Conservation (phyloP, 371 early-diverging fungal species). For the Syncephalis plumigaleata region DNA sequence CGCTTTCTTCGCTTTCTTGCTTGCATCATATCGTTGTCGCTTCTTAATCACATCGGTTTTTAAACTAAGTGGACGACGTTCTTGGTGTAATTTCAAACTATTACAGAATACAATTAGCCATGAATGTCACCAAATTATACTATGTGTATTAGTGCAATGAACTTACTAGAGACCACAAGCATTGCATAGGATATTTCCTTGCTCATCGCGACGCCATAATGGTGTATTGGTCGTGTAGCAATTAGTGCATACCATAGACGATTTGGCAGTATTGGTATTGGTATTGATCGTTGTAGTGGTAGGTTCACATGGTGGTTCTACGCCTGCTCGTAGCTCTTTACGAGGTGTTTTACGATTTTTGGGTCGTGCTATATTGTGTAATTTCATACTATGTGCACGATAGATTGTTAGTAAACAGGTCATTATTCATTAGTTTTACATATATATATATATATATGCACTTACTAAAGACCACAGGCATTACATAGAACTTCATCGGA, state of each 20-base stretch:
- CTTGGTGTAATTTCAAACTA: slow-evolving; percentile 65
- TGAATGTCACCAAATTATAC: not conserved
- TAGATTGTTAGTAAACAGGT: too few species aligned
- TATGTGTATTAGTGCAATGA: not conserved
- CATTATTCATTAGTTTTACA: too few species aligned
- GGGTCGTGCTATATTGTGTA: slow-evolving; percentile 9
- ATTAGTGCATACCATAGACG: slow-evolving; percentile 43
- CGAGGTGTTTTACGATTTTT: slow-evolving; percentile 7
- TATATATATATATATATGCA: not conserved
- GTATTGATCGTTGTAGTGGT: not conserved
- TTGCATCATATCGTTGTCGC: slow-evolving; percentile 44
- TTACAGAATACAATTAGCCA: not conserved
- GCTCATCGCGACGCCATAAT: slow-evolving; percentile 83
- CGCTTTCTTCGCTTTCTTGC: not conserved
- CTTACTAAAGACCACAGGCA: slow-evolving; percentile 40
- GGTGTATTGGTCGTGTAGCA: slow-evolving; percentile 83
- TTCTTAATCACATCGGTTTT: slow-evolving; percentile 73
- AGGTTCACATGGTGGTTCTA: not conserved
- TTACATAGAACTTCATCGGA: slow-evolving; percentile 44
- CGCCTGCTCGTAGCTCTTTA: slow-evolving; percentile 2
- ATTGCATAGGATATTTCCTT: slow-evolving; percentile 78
- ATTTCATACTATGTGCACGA: slow-evolving; percentile 3
- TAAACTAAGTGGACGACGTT: slow-evolving; percentile 59
- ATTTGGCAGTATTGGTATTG: too few species aligned
- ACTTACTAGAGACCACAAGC: slow-evolving; percentile 90